These are phyloP conservation scores for Lignosus rhinocerotis DNA, from an alignment of 1,284 basidiomycete genomes.

Conservation along the genomic window DNA sequence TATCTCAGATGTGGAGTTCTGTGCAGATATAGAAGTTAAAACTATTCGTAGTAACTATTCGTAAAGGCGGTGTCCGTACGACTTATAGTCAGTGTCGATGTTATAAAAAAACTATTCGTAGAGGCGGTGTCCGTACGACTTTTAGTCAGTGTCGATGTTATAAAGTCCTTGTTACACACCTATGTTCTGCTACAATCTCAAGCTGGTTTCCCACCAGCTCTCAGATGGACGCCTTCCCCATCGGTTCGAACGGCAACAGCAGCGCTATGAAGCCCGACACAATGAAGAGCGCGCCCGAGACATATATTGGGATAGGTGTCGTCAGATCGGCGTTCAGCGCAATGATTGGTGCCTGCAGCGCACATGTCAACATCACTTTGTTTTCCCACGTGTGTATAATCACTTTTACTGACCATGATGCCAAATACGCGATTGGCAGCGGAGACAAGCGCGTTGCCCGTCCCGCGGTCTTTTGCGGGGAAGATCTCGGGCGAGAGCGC, in stretches of 20 bases:
- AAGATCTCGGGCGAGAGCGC: constrained; percentile 68
- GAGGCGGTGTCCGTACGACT: too few species aligned
- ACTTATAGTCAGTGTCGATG: too few species aligned
- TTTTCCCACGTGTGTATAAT: neutral
- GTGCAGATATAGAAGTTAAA: too few species aligned
- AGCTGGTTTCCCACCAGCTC: too few species aligned
- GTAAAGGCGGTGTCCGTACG: too few species aligned
- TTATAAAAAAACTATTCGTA: too few species aligned
- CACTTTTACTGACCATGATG: constrained; percentile 45
- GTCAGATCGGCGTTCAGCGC: constrained; percentile 61
- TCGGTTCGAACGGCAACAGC: constrained; percentile 71
- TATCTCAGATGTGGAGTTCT: too few species aligned
- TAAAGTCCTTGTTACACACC: too few species aligned
- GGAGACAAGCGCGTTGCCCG: constrained; percentile 66
- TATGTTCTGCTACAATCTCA: too few species aligned
- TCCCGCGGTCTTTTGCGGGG: constrained; percentile 69
- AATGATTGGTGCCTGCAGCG: constrained; percentile 58
- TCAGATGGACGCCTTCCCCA: constrained; percentile 62
- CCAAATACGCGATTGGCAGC: constrained; percentile 64
- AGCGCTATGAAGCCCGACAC: constrained; percentile 61
- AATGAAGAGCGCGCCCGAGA: constrained; percentile 67
- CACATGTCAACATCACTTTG: neutral
- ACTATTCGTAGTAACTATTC: too few species aligned
- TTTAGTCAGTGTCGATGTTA: too few species aligned
- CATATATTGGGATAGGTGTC: constrained; percentile 70